Conservation (phyloP, 345 rosid species). For the Linum tenue region DNA sequence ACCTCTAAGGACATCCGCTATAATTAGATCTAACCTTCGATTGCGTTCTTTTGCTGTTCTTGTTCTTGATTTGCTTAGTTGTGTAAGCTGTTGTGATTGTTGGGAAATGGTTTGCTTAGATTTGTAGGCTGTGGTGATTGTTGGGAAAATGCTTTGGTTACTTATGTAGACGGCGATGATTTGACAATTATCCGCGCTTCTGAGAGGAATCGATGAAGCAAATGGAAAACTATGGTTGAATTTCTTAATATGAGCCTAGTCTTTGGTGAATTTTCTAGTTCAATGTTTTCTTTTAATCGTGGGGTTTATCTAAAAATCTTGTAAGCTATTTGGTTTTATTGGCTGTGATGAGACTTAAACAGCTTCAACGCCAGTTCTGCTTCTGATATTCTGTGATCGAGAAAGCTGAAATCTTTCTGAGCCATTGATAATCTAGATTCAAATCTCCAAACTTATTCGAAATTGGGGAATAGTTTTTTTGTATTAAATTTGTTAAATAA, state of each 20-base stretch:
- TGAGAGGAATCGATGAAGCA: slow-evolving; percentile 57
- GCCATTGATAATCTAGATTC: slow-evolving; percentile 16
- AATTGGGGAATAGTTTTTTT: background rate
- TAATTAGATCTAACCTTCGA: background rate
- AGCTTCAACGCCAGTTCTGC: slow-evolving; percentile 97
- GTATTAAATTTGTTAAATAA: background rate
- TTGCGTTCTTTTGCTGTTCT: too few relatives aligned
- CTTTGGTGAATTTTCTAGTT: too few relatives aligned
- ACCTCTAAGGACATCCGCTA: background rate
- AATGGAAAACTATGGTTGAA: background rate
- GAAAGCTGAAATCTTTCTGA: slow-evolving; percentile 59
- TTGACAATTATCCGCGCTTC: slow-evolving; percentile 33
- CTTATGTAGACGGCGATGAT: background rate
- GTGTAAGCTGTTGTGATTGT: background rate
- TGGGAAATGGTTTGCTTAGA: background rate
- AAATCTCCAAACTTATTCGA: background rate
- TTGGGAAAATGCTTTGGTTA: too few relatives aligned
- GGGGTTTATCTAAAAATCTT: too few relatives aligned
- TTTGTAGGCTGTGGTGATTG: slow-evolving; percentile 18
- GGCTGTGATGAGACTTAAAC: slow-evolving; percentile 45
- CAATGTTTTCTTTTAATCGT: too few relatives aligned
- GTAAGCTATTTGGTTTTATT: background rate
- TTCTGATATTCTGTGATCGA: slow-evolving; percentile 87
- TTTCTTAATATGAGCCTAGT: background rate
- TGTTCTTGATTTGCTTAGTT: background rate